Conservation (phyloP, 768 basidiomycete genomes). For the Hypholoma fasciculare region DNA sequence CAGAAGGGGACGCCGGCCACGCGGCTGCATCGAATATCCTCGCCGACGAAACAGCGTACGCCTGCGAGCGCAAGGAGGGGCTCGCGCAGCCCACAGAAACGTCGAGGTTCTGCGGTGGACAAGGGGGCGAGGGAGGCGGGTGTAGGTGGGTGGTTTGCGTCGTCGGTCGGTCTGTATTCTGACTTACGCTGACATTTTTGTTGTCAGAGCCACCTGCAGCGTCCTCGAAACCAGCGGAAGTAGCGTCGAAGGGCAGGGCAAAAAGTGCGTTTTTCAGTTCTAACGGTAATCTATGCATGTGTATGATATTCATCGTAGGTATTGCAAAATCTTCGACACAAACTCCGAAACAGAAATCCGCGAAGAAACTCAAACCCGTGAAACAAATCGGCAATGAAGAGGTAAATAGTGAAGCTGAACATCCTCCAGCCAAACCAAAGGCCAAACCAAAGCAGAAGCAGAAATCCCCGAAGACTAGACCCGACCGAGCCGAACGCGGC, state of each 20-base stretch:
- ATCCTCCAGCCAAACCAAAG: background rate
- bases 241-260: too few relatives aligned
- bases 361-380: background rate
- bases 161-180: too few relatives aligned
- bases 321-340: background rate
- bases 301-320: background rate
- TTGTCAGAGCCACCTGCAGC: too few relatives aligned
- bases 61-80: background rate
- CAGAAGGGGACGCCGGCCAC: constrained; percentile 1
- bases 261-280: too few relatives aligned
- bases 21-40: background rate
- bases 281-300: too few relatives aligned
- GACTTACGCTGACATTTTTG: too few relatives aligned
- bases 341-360: background rate
- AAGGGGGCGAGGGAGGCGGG: background rate
- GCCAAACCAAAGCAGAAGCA: background rate
- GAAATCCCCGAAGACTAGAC: background rate
- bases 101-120: background rate
- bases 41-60: constrained; percentile 3
- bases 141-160: background rate
- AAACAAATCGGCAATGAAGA: background rate
- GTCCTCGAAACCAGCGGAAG: too few relatives aligned
- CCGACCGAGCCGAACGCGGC: background rate
- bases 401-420: background rate
- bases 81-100: constrained; percentile 4